Percentiles rank a stretch among this genome's conserved stretches.
phyloP scores from a whole-genome alignment of 495 filamentous ascomycete genomes.

The Aspergillus mulundensis region DNA sequence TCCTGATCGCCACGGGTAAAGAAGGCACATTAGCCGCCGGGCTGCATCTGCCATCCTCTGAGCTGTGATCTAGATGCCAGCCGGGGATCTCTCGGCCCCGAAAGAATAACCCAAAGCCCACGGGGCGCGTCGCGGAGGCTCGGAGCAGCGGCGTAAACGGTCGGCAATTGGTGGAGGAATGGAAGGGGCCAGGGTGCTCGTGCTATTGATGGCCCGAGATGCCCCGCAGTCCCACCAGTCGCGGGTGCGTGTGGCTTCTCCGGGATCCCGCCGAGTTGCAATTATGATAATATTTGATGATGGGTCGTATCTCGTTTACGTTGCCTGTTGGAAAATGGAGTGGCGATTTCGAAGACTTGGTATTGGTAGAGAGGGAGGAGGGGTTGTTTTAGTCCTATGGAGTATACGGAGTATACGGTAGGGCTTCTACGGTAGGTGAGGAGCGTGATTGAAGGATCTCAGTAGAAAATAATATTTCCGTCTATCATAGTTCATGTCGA shows the following conservation, averaged over 20 bases:
- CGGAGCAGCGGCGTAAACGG: not conserved
- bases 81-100: not conserved
- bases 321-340: no score
- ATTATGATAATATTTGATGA: no score
- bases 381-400: no score
- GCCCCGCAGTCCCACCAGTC: conserved; percentile 2
- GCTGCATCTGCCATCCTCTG: no score
- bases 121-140: no score
- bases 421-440: not conserved
- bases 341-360: no score
- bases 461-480: not conserved
- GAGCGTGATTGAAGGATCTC: not conserved
- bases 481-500: not conserved
- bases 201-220: conserved; percentile 5
- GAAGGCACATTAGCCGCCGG: no score
- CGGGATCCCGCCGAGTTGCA: not conserved
- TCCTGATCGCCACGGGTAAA: not conserved
- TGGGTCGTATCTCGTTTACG: no score
- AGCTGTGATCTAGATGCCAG: no score
- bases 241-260: not conserved
- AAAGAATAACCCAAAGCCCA: not conserved
- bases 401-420: no score
- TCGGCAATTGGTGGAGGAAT: conserved; percentile 3
- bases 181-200: not conserved
- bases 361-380: no score